Conservation (phyloP, 768 basidiomycete species). For the Suillus subalutaceus region DNA sequence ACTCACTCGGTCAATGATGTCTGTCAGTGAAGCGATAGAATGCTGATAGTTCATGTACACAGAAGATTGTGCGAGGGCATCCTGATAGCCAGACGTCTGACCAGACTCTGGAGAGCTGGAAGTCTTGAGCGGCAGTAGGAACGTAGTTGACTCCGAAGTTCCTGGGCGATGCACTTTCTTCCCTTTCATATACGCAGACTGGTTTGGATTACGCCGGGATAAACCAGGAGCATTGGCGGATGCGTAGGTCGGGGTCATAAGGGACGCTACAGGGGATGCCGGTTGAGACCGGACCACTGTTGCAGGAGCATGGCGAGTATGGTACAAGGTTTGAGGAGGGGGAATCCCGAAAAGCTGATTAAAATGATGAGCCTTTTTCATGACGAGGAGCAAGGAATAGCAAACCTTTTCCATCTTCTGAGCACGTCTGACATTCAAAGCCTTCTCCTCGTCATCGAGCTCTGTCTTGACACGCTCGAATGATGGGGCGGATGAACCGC, state of each 20-base stretch:
- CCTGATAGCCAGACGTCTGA: constrained; percentile 19
- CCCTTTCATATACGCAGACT: constrained; percentile 48
- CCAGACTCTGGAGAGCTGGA: constrained; percentile 18
- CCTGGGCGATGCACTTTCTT: constrained; percentile 53
- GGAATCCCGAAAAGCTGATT: constrained; percentile 77
- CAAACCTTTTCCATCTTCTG: constrained; percentile 88
- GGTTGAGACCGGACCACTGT: constrained; percentile 30
- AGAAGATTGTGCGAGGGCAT: constrained; percentile 39
- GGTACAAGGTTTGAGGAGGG: constrained; percentile 80
- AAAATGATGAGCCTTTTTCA: constrained; percentile 10
- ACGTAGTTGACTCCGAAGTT: constrained; percentile 64
- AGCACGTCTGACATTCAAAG: constrained; percentile 76
- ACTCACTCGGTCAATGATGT: constrained; percentile 79
- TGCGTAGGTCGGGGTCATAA: constrained; percentile 21
- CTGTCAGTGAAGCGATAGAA: constrained; percentile 77
- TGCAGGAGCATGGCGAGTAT: constrained; percentile 57
- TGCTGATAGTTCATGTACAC: constrained; percentile 80
- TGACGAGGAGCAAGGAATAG: not conserved
- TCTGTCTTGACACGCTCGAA: constrained; percentile 70
- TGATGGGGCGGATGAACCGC: constrained; percentile 52
- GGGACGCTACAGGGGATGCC: constrained; percentile 20
- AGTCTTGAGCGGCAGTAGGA: constrained; percentile 44
- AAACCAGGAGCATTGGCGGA: constrained; percentile 23
- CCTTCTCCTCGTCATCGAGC: constrained; percentile 73
- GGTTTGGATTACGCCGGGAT: constrained; percentile 47